Evolutionary conservation across 2,329 filamentous ascomycete genomes (phyloP).

Genomic region (Emergomyces africanus): DNA sequence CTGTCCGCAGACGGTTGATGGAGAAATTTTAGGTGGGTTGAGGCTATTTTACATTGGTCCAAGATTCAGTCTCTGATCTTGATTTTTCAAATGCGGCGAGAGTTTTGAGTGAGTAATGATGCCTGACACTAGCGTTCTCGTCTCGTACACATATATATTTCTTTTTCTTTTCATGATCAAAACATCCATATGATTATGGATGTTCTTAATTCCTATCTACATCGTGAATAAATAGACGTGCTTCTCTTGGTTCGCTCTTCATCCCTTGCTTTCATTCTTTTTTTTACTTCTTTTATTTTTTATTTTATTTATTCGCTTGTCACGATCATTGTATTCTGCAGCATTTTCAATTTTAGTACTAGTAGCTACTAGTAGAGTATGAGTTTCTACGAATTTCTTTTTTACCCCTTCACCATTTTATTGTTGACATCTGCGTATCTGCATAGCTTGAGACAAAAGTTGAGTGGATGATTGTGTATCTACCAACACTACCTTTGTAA

Average conservation of each 20-base stretch:
- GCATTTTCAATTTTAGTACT: background rate
- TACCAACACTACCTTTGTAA: background rate
- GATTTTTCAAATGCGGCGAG: background rate
- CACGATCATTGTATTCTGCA: background rate
- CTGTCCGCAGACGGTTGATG: constrained; percentile 72
- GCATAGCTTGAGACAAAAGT: background rate
- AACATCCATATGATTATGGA: background rate
- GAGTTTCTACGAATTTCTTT: background rate
- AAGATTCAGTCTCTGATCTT: background rate
- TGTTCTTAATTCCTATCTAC: background rate
- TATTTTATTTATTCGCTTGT: background rate
- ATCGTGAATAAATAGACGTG: background rate
- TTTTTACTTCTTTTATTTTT: background rate
- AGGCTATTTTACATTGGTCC: background rate
- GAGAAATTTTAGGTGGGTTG: constrained; percentile 48
- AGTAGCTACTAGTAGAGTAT: background rate
- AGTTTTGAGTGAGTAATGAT: background rate
- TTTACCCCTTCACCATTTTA: background rate
- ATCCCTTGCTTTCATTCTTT: background rate
- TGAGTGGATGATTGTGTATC: background rate
- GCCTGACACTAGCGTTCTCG: background rate
- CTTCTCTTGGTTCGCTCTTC: background rate
- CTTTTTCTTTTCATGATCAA: background rate
- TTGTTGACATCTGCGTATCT: background rate
- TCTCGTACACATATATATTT: background rate